phyloP scores from a whole-genome alignment of 208 protist species.

The Leishmania turanica region DNA sequence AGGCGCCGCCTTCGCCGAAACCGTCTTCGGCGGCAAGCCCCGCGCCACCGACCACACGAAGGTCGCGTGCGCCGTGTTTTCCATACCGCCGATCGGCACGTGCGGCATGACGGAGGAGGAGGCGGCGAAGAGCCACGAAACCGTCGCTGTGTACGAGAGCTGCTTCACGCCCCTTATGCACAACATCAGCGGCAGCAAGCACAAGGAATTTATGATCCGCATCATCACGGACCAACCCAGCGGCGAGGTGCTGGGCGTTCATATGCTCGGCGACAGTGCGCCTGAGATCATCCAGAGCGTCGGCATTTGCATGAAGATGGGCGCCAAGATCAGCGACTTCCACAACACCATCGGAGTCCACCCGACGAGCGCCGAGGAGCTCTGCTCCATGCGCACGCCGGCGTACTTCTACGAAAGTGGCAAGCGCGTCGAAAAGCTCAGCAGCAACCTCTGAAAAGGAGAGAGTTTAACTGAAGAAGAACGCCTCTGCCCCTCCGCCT shows the following conservation, averaged over 20 bases:
- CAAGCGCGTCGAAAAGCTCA: conserved; percentile 66
- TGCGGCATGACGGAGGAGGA: conserved; percentile 89
- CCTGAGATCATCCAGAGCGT: conserved; percentile 94
- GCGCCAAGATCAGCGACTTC: conserved; percentile 95
- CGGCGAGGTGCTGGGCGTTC: conserved; percentile 87
- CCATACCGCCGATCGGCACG: conserved; percentile 87
- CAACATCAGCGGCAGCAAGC: conserved; percentile 83
- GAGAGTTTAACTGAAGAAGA: no score
- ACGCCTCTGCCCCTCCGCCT: neutral
- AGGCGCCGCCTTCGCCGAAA: conserved; percentile 77
- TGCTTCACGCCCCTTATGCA: conserved; percentile 91
- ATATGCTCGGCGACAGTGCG: conserved; percentile 85
- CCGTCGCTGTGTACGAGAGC: conserved; percentile 86
- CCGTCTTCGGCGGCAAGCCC: conserved; percentile 80
- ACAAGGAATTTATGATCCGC: conserved; percentile 90
- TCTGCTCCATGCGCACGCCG: conserved; percentile 89
- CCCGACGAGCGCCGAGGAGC: conserved; percentile 95
- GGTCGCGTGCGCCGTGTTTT: conserved; percentile 92
- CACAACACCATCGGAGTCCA: conserved; percentile 97
- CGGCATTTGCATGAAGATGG: conserved; percentile 87
- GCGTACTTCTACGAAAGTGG: conserved; percentile 84
- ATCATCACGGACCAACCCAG: conserved; percentile 79
- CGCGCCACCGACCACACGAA: conserved; percentile 79
- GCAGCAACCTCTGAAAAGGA: conserved; percentile 57
- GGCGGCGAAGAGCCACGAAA: conserved; percentile 61